Conservation (phyloP, 495 filamentous ascomycete species). For the Aspergillus egyptiacus region DNA sequence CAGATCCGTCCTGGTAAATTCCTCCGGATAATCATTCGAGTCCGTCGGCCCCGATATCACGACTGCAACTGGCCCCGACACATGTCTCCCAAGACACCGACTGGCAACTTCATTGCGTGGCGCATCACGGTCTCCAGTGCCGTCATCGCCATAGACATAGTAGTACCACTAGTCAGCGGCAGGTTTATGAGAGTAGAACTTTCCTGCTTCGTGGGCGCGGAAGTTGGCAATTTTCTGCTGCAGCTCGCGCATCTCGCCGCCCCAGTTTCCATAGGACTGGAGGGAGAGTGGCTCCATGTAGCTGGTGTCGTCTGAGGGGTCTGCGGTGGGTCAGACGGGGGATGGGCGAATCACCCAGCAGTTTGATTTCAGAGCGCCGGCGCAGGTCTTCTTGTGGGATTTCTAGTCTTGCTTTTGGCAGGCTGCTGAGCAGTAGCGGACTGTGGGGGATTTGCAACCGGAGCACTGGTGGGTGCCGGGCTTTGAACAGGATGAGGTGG, state of each 20-base stretch:
- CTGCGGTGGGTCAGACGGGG: not conserved
- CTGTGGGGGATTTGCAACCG: not conserved
- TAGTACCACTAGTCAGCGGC: slow-evolving; percentile 4
- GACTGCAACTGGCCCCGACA: not conserved
- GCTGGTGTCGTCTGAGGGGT: not conserved
- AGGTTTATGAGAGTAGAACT: slow-evolving; percentile 4
- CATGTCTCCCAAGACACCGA: not conserved
- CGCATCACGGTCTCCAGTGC: too few relatives aligned
- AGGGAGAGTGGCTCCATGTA: slow-evolving; percentile 8
- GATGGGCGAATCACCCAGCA: slow-evolving; percentile 4
- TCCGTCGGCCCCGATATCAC: not conserved
- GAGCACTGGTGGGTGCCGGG: not conserved
- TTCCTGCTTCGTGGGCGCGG: not conserved
- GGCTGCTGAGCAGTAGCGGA: slow-evolving; percentile 1
- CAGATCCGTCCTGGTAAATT: not conserved
- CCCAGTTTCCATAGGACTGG: not conserved
- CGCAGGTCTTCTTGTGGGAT: not conserved
- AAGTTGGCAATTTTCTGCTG: not conserved
- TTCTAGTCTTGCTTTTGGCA: not conserved
- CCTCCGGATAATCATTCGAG: not conserved
- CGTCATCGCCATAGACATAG: not conserved
- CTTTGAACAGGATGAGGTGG: not conserved
- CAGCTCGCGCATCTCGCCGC: not conserved
- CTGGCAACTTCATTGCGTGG: not conserved
- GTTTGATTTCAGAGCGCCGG: not conserved